phyloP scores from a whole-genome alignment of 352 stramenopile genomes.

The Phytophthora megakarya region DNA sequence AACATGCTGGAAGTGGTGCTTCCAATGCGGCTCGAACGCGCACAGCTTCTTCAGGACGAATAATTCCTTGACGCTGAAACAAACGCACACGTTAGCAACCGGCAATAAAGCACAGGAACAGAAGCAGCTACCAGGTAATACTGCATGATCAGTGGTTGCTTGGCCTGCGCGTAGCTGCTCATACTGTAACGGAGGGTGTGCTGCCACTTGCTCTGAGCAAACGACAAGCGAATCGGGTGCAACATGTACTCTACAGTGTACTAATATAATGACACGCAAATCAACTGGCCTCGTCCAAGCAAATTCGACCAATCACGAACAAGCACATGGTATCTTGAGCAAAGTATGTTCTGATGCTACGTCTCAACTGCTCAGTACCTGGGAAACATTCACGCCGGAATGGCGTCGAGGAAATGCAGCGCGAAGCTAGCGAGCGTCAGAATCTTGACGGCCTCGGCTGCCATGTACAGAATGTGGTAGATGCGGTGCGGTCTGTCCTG shows the following conservation, averaged over 20 bases:
- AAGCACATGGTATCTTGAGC: constrained; percentile 31
- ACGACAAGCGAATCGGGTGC: constrained; percentile 9
- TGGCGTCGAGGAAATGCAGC: constrained; percentile 51
- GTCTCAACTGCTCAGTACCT: neutral
- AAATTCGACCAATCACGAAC: constrained; percentile 38
- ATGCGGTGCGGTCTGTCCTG: constrained; percentile 37
- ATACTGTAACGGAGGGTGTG: constrained; percentile 13
- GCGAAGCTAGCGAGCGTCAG: constrained; percentile 51
- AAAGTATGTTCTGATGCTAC: constrained; percentile 23
- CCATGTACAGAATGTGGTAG: constrained; percentile 59
- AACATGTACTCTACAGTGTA: constrained; percentile 23
- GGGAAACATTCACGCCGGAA: constrained; percentile 29
- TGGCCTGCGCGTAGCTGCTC: constrained; percentile 20
- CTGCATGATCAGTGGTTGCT: constrained; percentile 54
- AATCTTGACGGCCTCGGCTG: constrained; percentile 51
- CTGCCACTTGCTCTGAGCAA: constrained; percentile 14
- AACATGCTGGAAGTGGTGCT: constrained; percentile 68
- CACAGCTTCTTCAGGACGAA: constrained; percentile 44
- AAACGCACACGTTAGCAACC: neutral
- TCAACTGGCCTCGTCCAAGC: constrained; percentile 18
- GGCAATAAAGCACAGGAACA: neutral
- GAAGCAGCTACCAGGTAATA: constrained; percentile 66
- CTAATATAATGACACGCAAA: constrained; percentile 3
- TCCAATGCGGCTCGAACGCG: constrained; percentile 55
- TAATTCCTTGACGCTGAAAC: constrained; percentile 63